A percentile compares a stretch with the other conserved stretches of the same genome.
Evolutionary conservation across 352 stramenopile species (phyloP).

Genomic region (Pilasporangium apinafurcum): DNA sequence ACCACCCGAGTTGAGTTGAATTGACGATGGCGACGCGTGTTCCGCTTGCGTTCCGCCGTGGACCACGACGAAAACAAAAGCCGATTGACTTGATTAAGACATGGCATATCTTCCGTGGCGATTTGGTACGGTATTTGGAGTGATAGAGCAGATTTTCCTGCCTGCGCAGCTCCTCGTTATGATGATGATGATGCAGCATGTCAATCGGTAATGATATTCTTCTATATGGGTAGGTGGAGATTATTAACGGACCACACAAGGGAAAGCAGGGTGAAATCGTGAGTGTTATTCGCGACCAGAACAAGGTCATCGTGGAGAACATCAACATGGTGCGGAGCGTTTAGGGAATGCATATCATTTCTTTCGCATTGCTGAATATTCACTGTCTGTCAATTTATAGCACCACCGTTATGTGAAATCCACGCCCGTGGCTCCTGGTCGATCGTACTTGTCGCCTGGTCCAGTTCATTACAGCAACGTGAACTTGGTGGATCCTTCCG

Average conservation of each 20-base stretch:
- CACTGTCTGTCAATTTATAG: slow-evolving; percentile 7
- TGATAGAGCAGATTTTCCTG: neutral
- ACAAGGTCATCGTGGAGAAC: slow-evolving; percentile 81
- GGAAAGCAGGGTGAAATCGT: slow-evolving; percentile 73
- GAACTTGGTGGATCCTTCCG: slow-evolving; percentile 77
- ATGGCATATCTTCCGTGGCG: slow-evolving; percentile 75
- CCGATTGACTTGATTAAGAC: slow-evolving; percentile 71
- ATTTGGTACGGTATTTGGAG: slow-evolving; percentile 36
- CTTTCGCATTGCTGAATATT: neutral
- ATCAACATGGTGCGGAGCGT: slow-evolving; percentile 86
- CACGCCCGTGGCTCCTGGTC: slow-evolving; percentile 54
- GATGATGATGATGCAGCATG: neutral
- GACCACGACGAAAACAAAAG: slow-evolving; percentile 74
- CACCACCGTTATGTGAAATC: slow-evolving; percentile 81
- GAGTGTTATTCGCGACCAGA: slow-evolving; percentile 69
- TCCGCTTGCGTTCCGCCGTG: slow-evolving; percentile 70
- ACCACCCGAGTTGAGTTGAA: slow-evolving; percentile 2
- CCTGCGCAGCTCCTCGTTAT: too few relatives aligned
- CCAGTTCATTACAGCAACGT: slow-evolving; percentile 88
- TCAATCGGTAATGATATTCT: neutral
- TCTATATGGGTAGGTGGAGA: slow-evolving; percentile 47
- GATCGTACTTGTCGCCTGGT: slow-evolving; percentile 74
- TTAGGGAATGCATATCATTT: too few relatives aligned
- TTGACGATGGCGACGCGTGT: slow-evolving; percentile 63
- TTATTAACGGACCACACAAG: slow-evolving; percentile 78